phyloP scores from a whole-genome alignment of 805 yeast species.

The Candida ponderosae region DNA sequence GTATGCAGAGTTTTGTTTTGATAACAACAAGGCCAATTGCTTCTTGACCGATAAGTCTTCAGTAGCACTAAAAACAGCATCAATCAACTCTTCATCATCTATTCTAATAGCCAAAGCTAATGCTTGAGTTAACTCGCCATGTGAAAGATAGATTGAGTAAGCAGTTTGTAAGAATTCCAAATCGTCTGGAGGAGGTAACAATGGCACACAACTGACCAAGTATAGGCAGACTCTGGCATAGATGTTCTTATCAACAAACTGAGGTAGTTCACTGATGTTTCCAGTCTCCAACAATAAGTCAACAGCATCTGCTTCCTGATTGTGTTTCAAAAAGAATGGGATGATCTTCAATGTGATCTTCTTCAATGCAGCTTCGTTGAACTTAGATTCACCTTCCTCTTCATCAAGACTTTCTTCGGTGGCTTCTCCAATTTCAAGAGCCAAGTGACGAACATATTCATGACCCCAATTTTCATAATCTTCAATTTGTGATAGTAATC shows the following conservation, averaged over 20 bases:
- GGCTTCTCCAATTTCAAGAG: constrained; percentile 89
- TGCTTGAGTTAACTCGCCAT: constrained; percentile 82
- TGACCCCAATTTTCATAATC: constrained; percentile 92
- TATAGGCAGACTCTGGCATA: constrained; percentile 87
- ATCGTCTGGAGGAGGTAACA: constrained; percentile 93
- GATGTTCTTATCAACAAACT: constrained; percentile 78
- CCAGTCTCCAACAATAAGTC: constrained; percentile 89
- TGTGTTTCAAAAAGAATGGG: constrained; percentile 86
- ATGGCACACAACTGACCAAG: constrained; percentile 94
- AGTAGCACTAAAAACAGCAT: constrained; percentile 76
- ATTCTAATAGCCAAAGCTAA: constrained; percentile 81
- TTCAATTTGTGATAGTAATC: constrained; percentile 52
- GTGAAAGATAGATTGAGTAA: constrained; percentile 70
- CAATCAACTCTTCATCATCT: constrained; percentile 72
- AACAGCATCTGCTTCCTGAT: constrained; percentile 98
- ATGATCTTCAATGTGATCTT: constrained; percentile 69
- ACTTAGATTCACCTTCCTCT: constrained; percentile 23
- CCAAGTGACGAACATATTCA: constrained; percentile 93
- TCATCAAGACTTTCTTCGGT: constrained; percentile 48
- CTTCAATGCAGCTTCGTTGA: constrained; percentile 37
- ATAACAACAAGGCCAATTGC: constrained; percentile 85
- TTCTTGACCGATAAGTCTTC: constrained; percentile 67
- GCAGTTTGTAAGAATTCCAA: constrained; percentile 81
- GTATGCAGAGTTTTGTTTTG: constrained; percentile 80
- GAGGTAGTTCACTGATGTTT: constrained; percentile 71